These are phyloP conservation scores for Penicillium flavigenum DNA, from an alignment of 495 filamentous ascomycete species.

Conservation along the genomic window DNA sequence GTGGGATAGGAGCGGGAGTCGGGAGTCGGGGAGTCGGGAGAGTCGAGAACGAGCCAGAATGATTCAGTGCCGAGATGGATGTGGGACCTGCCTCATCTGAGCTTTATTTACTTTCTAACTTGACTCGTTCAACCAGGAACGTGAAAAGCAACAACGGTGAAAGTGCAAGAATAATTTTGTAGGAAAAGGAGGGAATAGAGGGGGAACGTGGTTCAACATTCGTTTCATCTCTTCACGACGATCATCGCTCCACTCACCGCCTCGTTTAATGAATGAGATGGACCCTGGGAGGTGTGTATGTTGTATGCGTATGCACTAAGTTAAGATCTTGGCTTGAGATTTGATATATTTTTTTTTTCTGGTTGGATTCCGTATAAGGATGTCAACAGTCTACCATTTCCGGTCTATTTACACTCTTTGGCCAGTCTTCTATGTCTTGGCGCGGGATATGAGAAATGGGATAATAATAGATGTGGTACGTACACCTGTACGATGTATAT, in stretches of 20 bases:
- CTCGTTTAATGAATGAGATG: constrained; percentile 20
- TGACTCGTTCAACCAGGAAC: constrained; percentile 14
- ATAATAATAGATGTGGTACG: constrained; percentile 1
- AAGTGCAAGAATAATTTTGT: neutral
- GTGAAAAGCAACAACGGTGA: neutral
- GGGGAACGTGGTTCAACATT: constrained; percentile 22
- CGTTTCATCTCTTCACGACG: constrained; percentile 24
- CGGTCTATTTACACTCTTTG: constrained; percentile 10
- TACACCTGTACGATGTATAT: too few relatives aligned
- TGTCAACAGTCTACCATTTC: constrained; percentile 10
- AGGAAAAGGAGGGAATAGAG: constrained; percentile 11
- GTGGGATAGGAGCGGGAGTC: constrained; percentile 22
- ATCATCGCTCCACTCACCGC: constrained; percentile 31
- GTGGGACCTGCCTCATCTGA: constrained; percentile 24
- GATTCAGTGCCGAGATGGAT: constrained; percentile 28
- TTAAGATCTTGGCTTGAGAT: constrained; percentile 1
- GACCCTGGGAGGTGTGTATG: neutral
- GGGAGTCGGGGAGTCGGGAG: constrained; percentile 10
- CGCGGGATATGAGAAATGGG: neutral
- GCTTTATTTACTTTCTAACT: neutral
- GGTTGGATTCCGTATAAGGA: neutral
- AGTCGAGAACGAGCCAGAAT: constrained; percentile 14
- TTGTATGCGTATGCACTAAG: constrained; percentile 3
- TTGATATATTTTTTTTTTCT: neutral
- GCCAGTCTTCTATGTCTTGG: neutral